Conservation (phyloP, 1,284 basidiomycete species). For the Ustilago esculenta region DNA sequence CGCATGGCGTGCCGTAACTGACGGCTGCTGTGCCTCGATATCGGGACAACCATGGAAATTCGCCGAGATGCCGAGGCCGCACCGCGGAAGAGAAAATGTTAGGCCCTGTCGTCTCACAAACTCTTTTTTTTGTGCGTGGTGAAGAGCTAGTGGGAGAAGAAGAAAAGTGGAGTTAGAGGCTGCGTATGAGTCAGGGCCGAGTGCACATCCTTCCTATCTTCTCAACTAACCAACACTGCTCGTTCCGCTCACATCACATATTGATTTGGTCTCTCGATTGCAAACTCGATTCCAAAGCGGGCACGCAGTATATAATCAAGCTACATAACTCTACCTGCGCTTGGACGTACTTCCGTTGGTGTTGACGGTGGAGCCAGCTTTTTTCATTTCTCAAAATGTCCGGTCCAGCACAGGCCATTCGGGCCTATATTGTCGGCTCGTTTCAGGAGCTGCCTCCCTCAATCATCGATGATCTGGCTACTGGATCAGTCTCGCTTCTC, state of each 20-base stretch:
- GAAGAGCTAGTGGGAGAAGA: too few relatives aligned
- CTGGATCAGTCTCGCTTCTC: conserved; percentile 70
- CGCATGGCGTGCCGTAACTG: conserved; percentile 7
- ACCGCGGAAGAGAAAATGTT: too few relatives aligned
- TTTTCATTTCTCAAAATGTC: conserved; percentile 21
- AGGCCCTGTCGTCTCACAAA: neutral
- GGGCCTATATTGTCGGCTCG: conserved; percentile 52
- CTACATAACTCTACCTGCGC: too few relatives aligned
- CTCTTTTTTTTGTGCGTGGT: too few relatives aligned
- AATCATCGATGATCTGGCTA: conserved; percentile 40
- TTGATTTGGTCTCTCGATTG: too few relatives aligned
- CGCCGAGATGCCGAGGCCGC: too few relatives aligned
- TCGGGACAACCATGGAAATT: conserved; percentile 1
- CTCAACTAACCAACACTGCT: conserved; percentile 2
- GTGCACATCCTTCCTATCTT: neutral
- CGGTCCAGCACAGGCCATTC: conserved; percentile 39
- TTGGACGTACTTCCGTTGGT: too few relatives aligned
- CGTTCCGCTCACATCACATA: neutral
- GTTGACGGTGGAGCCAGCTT: neutral
- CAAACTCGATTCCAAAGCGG: neutral
- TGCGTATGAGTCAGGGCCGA: conserved; percentile 5
- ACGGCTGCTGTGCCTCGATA: neutral
- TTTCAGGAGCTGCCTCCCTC: conserved; percentile 48
- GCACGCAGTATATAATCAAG: too few relatives aligned
- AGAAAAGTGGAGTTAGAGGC: conserved; percentile 5